Evolutionary conservation across 352 stramenopile genomes (phyloP).

Genomic region (Blastocystis sp.): DNA sequence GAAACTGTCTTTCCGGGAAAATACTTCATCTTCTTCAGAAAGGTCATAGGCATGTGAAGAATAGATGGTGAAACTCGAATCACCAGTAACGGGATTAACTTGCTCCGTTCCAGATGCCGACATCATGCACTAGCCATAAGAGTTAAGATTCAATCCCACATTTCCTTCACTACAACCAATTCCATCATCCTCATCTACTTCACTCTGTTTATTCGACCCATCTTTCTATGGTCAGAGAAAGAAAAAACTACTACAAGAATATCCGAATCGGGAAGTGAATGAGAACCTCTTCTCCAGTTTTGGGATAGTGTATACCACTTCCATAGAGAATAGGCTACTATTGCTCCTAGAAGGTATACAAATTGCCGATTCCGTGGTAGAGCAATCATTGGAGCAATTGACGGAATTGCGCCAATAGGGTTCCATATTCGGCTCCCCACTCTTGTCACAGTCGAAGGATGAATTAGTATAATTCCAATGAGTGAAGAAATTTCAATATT

Average conservation of each 20-base stretch:
- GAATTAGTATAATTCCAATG: not conserved
- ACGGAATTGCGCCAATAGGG: not conserved
- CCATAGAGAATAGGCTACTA: constrained; percentile 44
- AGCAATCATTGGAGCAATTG: not conserved
- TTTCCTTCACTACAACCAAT: not conserved
- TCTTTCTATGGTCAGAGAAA: constrained; percentile 5
- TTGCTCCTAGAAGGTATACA: not conserved
- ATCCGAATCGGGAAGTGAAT: constrained; percentile 1
- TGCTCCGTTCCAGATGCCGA: not conserved
- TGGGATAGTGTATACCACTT: not conserved
- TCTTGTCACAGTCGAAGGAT: not conserved
- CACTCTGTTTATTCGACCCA: not conserved
- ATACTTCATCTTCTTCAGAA: constrained; percentile 41
- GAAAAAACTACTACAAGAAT: not conserved
- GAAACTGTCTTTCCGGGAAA: not conserved
- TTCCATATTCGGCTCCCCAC: not conserved
- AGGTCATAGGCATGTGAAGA: constrained; percentile 62
- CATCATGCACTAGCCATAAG: not conserved
- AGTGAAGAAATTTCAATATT: not conserved
- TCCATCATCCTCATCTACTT: not conserved
- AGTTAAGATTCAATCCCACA: not conserved
- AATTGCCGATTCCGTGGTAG: not conserved
- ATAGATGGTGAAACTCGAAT: constrained; percentile 35
- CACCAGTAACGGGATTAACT: not conserved
- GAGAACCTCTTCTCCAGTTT: not conserved